A percentile compares a stretch with the other conserved stretches of the same genome.
Evolutionary conservation across 2,329 filamentous ascomycete genomes (phyloP).

Genomic region (Graphilbum sp.): DNA sequence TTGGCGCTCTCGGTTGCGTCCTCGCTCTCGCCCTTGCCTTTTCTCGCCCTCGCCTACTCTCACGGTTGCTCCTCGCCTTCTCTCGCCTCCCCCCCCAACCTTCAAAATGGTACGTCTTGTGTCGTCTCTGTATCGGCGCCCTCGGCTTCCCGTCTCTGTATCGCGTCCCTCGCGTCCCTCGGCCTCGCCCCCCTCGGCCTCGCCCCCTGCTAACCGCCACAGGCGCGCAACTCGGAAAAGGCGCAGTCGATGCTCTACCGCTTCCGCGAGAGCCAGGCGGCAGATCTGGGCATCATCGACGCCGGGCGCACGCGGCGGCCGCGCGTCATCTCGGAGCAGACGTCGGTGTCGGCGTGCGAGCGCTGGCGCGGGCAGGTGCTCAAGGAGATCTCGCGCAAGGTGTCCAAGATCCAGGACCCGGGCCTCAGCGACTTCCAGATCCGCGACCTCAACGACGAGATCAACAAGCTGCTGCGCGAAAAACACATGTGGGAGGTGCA

Average conservation of each 20-base stretch:
- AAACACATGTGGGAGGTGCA: conserved; percentile 99
- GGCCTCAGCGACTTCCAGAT: conserved; percentile 94
- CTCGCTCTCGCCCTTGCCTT: no score
- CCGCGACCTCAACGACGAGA: conserved; percentile 94
- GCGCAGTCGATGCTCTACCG: conserved; percentile 99
- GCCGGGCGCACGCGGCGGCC: conserved; percentile 77
- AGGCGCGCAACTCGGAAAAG: conserved; percentile 96
- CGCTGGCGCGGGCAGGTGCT: conserved; percentile 97
- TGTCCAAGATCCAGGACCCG: conserved; percentile 85
- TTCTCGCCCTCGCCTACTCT: no score
- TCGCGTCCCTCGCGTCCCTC: no score
- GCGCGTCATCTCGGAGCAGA: conserved; percentile 76
- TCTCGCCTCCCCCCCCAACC: no score
- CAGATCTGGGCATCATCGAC: conserved; percentile 91
- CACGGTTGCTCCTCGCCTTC: no score
- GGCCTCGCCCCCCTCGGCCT: no score
- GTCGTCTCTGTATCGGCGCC: no score
- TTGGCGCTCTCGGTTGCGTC: no score
- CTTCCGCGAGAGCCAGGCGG: conserved; percentile 94
- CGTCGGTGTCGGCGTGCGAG: conserved; percentile 73
- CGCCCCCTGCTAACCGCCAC: not conserved
- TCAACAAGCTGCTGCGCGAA: conserved; percentile 97
- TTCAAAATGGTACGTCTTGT: no score
- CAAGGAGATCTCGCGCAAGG: conserved; percentile 93
- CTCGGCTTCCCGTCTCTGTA: no score